Evolutionary conservation across 2,329 filamentous ascomycete genomes (phyloP).

Genomic region (Thielaviopsis musarum): DNA sequence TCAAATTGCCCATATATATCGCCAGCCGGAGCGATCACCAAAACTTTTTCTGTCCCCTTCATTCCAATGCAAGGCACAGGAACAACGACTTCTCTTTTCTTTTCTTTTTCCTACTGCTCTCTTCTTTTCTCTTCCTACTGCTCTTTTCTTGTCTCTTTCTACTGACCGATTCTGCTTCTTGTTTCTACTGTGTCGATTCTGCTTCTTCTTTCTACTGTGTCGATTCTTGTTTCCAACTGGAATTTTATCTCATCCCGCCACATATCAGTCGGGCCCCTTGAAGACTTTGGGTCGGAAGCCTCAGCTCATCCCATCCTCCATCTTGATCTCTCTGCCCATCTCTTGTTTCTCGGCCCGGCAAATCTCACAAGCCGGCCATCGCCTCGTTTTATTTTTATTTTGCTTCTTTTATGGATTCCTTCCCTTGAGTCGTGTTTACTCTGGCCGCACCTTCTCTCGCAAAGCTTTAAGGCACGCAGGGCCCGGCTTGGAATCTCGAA

Average conservation of each 20-base stretch:
- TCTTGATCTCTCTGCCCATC: background rate
- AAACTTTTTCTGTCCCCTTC: constrained; percentile 8
- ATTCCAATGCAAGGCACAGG: constrained; percentile 9
- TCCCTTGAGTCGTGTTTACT: background rate
- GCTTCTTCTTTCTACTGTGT: background rate
- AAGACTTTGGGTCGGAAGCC: background rate
- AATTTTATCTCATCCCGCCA: background rate
- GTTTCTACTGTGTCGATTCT: background rate
- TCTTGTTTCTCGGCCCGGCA: background rate
- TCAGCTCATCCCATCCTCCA: background rate
- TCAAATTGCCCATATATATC: constrained; percentile 9
- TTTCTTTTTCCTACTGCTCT: background rate
- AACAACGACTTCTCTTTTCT: background rate
- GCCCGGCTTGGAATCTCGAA: constrained; percentile 11
- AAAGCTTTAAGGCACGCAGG: constrained; percentile 12
- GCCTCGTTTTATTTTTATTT: background rate
- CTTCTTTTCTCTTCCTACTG: background rate
- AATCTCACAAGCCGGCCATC: background rate
- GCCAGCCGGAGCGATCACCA: constrained; percentile 1
- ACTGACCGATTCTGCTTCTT: background rate
- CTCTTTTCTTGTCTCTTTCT: background rate
- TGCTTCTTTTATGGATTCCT: background rate
- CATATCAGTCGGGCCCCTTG: background rate
- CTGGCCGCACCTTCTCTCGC: constrained; percentile 6
- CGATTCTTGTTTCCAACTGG: background rate